Conservation (phyloP, 192 early-diverging fungal species). For the Podochytrium sp. region DNA sequence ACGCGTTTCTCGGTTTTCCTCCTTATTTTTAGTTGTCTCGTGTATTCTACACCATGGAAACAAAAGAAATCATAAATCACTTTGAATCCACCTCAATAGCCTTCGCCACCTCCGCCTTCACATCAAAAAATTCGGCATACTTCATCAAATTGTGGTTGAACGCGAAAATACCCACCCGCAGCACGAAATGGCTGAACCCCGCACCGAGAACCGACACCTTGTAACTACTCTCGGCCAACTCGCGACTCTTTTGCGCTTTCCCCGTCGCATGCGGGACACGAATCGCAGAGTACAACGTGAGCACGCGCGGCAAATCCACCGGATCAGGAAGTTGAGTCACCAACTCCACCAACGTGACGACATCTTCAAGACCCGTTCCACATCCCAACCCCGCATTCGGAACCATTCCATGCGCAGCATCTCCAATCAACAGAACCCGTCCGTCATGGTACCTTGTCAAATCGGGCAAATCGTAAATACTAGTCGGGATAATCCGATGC, state of each 20-base stretch:
- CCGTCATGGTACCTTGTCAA: slow-evolving; percentile 4
- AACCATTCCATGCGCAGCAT: slow-evolving; percentile 37
- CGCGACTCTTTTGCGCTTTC: slow-evolving; percentile 7
- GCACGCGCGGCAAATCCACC: neutral
- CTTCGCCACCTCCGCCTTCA: too few relatives aligned
- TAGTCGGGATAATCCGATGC: slow-evolving; percentile 3
- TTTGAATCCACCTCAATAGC: too few relatives aligned
- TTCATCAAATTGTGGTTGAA: slow-evolving; percentile 7
- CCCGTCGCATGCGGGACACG: neutral
- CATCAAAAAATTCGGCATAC: too few relatives aligned
- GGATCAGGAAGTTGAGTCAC: neutral
- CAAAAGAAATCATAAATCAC: too few relatives aligned
- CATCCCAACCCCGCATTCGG: slow-evolving; percentile 36
- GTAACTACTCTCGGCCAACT: slow-evolving; percentile 16
- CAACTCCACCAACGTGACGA: slow-evolving; percentile 27
- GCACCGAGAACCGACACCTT: neutral
- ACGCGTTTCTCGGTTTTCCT: too few relatives aligned
- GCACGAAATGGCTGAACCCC: neutral
- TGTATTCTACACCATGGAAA: too few relatives aligned
- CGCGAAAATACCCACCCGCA: neutral
- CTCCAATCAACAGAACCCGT: slow-evolving; percentile 17
- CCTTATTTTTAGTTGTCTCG: too few relatives aligned
- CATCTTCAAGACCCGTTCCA: slow-evolving; percentile 35
- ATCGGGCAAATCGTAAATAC: slow-evolving; percentile 22
- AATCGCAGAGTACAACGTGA: slow-evolving; percentile 10